Evolutionary conservation across 1,284 basidiomycete genomes (phyloP).

Genomic region (Heliocybe sulcata): DNA sequence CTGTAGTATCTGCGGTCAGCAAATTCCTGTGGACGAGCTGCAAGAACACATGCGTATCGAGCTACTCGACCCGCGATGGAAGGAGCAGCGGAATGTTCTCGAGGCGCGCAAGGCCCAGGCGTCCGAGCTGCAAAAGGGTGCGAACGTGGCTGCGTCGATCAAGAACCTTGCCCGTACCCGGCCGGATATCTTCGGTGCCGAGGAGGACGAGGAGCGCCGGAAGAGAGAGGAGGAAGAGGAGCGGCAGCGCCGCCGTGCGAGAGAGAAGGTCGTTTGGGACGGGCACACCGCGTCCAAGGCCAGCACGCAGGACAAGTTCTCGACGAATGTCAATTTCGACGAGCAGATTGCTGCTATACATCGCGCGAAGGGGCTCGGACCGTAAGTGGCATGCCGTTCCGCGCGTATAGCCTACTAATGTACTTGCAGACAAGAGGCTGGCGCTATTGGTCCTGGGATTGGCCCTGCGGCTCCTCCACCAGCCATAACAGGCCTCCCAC

Average conservation of each 20-base stretch:
- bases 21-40: conserved; percentile 90
- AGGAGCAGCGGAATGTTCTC: conserved; percentile 83
- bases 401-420: conserved; percentile 11
- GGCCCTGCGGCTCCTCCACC: conserved; percentile 70
- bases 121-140: conserved; percentile 82
- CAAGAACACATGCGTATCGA: conserved; percentile 99
- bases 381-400: conserved; percentile 38
- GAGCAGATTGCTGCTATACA: conserved; percentile 94
- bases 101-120: conserved; percentile 88
- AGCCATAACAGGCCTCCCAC: conserved; percentile 49
- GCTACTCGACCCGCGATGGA: conserved; percentile 95
- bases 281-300: conserved; percentile 90
- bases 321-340: conserved; percentile 86
- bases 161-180: conserved; percentile 86
- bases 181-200: conserved; percentile 92
- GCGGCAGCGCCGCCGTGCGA: conserved; percentile 68
- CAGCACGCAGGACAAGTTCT: conserved; percentile 84
- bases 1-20: conserved; percentile 91
- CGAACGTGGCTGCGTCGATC: conserved; percentile 88
- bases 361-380: conserved; percentile 80
- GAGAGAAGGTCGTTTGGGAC: conserved; percentile 93
- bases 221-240: conserved; percentile 84
- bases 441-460: conserved; percentile 78
- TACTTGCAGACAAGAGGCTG: conserved; percentile 51
- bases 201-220: conserved; percentile 81